These are phyloP conservation scores for Oryza punctata DNA, from an alignment of 176 grass and related monocot species.

Conservation along the genomic window DNA sequence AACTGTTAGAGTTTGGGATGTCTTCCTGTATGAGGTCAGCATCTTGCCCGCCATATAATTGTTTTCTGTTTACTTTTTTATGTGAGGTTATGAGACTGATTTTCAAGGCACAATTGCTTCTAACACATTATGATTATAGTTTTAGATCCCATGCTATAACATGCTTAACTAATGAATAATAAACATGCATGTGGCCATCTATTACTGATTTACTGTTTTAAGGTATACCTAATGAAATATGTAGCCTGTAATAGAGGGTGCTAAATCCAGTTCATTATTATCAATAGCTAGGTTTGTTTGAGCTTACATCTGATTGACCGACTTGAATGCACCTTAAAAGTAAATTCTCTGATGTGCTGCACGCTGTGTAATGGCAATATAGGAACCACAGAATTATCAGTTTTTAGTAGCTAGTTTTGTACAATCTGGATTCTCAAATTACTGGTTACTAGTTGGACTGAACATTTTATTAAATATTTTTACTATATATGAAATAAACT, in stretches of 20 bases:
- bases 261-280: background rate
- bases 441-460: background rate
- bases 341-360: background rate
- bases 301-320: background rate
- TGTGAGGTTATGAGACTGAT: background rate
- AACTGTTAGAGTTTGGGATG: conserved; percentile 94
- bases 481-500: too few relatives aligned
- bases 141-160: background rate
- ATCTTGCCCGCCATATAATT: conserved; percentile 26
- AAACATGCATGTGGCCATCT: background rate
- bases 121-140: background rate
- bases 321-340: background rate
- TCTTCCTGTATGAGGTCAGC: conserved; percentile 93
- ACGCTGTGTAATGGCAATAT: background rate
- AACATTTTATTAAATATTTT: background rate
- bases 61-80: background rate
- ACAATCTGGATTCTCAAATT: background rate
- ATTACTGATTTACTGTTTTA: background rate
- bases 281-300: background rate
- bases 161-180: background rate
- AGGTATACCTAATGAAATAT: background rate
- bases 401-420: background rate
- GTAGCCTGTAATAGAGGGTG: background rate
- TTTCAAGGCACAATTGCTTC: conserved; percentile 21
- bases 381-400: background rate